These are phyloP conservation scores for Cercospora citrullina DNA, from an alignment of 2,329 filamentous ascomycete species.

Conservation along the genomic window DNA sequence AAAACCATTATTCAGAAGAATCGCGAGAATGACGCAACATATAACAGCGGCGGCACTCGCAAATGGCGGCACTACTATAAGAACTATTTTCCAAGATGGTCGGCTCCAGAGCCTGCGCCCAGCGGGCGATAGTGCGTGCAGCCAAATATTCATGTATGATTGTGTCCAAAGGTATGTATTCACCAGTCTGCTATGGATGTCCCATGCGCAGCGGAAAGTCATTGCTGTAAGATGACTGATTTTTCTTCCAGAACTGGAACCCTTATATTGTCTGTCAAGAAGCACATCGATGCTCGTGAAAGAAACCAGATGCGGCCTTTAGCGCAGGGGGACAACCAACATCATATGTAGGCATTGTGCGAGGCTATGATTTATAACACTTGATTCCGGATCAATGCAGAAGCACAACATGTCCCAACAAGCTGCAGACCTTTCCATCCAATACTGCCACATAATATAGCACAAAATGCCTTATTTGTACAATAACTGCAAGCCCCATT, in stretches of 20 bases:
- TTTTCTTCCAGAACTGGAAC: background rate
- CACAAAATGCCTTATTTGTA: background rate
- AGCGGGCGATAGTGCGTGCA: no score
- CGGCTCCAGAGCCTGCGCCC: no score
- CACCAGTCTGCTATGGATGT: no score
- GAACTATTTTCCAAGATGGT: background rate
- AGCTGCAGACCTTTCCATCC: background rate
- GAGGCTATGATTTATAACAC: background rate
- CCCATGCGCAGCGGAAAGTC: no score
- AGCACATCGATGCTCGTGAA: background rate
- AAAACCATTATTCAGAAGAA: background rate
- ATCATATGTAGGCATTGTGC: background rate
- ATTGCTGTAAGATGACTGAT: no score
- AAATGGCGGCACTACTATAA: background rate
- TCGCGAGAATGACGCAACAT: background rate
- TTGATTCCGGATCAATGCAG: background rate
- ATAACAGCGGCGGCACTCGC: no score
- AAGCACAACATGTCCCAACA: background rate
- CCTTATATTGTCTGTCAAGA: background rate
- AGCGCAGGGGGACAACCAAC: no score
- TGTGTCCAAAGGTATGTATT: no score
- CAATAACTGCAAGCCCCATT: slow-evolving; percentile 1
- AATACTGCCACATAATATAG: background rate
- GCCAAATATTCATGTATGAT: no score
- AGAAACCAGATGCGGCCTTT: background rate